Percentiles rank a stretch among this genome's conserved stretches.
Conservation (phyloP, 78 protist genomes). For the Planoprotostelium fungivorum region DNA sequence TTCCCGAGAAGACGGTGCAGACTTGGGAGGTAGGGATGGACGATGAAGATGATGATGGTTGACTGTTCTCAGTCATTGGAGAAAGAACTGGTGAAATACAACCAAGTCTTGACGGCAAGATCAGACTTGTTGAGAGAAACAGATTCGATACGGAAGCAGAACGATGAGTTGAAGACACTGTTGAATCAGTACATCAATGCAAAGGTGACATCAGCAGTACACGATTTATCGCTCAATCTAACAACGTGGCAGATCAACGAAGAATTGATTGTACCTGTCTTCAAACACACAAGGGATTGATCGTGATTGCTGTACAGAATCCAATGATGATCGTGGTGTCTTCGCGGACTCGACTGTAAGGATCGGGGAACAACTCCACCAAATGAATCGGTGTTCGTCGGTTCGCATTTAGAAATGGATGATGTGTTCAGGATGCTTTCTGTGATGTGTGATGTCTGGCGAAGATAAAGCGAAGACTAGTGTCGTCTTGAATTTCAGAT, state of each 20-base stretch:
- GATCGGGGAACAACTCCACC: too few species aligned
- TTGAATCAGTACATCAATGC: slow-evolving; percentile 54
- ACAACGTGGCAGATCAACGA: background rate
- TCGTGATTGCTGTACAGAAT: too few species aligned
- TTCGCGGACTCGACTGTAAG: too few species aligned
- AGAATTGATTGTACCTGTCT: background rate
- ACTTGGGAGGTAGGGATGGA: slow-evolving; percentile 32
- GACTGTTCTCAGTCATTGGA: slow-evolving; percentile 10
- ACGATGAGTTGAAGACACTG: slow-evolving; percentile 71
- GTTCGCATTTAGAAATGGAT: too few species aligned
- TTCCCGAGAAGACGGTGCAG: slow-evolving; percentile 11
- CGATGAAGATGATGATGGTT: too few species aligned
- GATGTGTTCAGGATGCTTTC: too few species aligned
- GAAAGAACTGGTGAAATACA: slow-evolving; percentile 24
- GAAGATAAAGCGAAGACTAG: too few species aligned
- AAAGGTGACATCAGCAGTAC: background rate
- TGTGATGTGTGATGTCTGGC: too few species aligned
- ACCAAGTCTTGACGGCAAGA: slow-evolving; percentile 16
- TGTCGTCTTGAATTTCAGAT: too few species aligned
- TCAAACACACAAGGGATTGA: background rate
- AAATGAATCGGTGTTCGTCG: too few species aligned
- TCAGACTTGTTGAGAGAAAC: slow-evolving; percentile 6
- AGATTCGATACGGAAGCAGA: slow-evolving; percentile 37
- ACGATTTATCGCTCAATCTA: background rate
- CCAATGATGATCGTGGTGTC: too few species aligned